Evolutionary conservation across 306 rosid genomes (phyloP).

Genomic region (Vicia faba): DNA sequence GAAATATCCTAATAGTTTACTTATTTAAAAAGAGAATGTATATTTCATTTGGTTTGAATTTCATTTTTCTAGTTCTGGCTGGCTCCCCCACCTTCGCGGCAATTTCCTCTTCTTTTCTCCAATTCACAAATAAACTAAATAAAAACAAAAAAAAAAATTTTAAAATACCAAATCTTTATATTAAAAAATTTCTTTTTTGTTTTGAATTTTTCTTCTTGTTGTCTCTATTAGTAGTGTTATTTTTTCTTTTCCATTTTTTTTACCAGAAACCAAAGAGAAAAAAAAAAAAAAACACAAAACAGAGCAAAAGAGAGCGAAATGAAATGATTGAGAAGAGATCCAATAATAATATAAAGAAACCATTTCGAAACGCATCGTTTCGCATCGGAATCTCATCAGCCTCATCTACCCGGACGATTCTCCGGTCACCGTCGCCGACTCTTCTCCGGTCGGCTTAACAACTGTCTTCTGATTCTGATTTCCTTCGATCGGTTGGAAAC

Average conservation of each 20-base stretch:
- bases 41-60: conserved; percentile 45
- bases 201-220: conserved; percentile 16
- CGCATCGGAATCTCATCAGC: conserved; percentile 33
- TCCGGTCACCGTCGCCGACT: conserved; percentile 45
- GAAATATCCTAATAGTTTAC: no score
- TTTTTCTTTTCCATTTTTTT: conserved; percentile 8
- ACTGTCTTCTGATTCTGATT: conserved; percentile 12
- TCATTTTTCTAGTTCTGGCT: conserved; percentile 36
- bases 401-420: not conserved
- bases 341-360: conserved; percentile 28
- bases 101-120: conserved; percentile 52
- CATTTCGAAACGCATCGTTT: conserved; percentile 49
- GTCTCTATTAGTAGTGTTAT: not conserved
- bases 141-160: not conserved
- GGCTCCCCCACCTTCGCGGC: conserved; percentile 35
- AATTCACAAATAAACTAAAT: conserved; percentile 31
- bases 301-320: conserved; percentile 30
- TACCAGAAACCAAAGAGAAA: conserved; percentile 11
- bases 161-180: not conserved
- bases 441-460: conserved; percentile 17
- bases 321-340: conserved; percentile 56
- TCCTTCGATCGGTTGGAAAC: conserved; percentile 37
- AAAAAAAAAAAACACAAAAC: conserved; percentile 4
- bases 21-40: not conserved
- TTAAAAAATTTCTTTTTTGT: not conserved